These are phyloP conservation scores for Colletotrichum eremochloae DNA, from an alignment of 2,329 filamentous ascomycete species.

Conservation along the genomic window DNA sequence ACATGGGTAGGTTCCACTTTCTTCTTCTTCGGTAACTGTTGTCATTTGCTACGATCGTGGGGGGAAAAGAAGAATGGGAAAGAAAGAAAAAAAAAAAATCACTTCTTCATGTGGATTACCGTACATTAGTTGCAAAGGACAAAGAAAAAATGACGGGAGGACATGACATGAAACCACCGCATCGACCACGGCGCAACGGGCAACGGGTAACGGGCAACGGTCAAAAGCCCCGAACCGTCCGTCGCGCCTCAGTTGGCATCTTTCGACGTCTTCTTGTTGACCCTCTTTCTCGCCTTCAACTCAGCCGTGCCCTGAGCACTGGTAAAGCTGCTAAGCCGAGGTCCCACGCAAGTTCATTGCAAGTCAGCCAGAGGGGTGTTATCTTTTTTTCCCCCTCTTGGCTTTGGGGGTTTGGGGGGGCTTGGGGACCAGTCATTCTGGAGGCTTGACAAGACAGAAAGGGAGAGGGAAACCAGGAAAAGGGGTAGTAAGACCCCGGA, in stretches of 20 bases:
- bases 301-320: conserved; percentile 8
- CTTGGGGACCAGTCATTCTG: background rate
- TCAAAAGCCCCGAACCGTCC: background rate
- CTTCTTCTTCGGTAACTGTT: background rate
- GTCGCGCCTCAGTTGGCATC: conserved; percentile 11
- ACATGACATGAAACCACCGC: background rate
- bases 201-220: background rate
- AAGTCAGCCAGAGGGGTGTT: background rate
- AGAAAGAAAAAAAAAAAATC: background rate
- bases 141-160: background rate
- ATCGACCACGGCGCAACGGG: background rate
- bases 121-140: background rate
- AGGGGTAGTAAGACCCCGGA: conserved; percentile 23
- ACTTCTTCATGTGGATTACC: background rate
- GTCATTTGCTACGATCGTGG: background rate
- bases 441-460: background rate
- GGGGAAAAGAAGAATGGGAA: no score
- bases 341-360: background rate
- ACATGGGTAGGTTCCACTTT: conserved; percentile 9
- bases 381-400: background rate
- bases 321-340: conserved; percentile 5
- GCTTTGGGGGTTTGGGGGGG: background rate
- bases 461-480: background rate
- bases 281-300: background rate
- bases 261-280: background rate